A percentile compares a stretch with the other conserved stretches of the same genome.
Evolutionary conservation across 306 rosid genomes (phyloP).

Genomic region (Medicago lupulina): DNA sequence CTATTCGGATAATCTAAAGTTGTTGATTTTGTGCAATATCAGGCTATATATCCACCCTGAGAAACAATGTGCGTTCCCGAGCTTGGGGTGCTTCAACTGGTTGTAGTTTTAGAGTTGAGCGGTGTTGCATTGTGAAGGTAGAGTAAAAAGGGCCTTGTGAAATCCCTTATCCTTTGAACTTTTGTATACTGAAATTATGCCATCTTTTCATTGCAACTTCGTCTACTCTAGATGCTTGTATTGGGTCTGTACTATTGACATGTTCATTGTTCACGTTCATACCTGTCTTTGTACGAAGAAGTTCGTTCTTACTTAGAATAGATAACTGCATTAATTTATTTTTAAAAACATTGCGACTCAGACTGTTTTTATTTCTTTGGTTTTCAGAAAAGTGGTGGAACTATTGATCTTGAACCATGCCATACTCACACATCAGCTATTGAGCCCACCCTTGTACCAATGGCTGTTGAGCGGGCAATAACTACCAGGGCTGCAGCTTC

Average conservation of each 20-base stretch:
- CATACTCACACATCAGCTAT: conserved; percentile 90
- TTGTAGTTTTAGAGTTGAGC: conserved; percentile 88
- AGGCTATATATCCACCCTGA: conserved; percentile 89
- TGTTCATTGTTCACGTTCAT: too few species aligned
- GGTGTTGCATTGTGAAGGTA: conserved; percentile 96
- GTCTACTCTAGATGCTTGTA: conserved; percentile 17
- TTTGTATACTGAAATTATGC: conserved; percentile 10
- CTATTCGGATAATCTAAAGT: conserved; percentile 36
- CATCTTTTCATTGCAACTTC: conserved; percentile 26
- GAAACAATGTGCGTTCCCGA: conserved; percentile 97
- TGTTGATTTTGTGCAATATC: conserved; percentile 34
- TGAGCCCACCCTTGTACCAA: conserved; percentile 98
- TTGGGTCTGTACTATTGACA: too few species aligned
- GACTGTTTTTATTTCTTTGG: conserved; percentile 23
- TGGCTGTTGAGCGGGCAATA: conserved; percentile 88
- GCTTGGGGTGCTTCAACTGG: conserved; percentile 99
- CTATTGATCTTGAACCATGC: conserved; percentile 94
- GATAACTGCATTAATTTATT: neutral
- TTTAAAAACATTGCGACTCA: conserved; percentile 39
- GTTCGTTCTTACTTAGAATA: too few species aligned
- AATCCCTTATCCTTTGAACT: conserved; percentile 11
- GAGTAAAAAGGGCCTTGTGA: conserved; percentile 30
- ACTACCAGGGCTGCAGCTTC: conserved; percentile 99
- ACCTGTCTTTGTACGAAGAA: too few species aligned
- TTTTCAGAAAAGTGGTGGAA: conserved; percentile 92